Base-by-base conservation (phyloP, 306 rosid species). In the Casuarina equisetifolia region DNA sequence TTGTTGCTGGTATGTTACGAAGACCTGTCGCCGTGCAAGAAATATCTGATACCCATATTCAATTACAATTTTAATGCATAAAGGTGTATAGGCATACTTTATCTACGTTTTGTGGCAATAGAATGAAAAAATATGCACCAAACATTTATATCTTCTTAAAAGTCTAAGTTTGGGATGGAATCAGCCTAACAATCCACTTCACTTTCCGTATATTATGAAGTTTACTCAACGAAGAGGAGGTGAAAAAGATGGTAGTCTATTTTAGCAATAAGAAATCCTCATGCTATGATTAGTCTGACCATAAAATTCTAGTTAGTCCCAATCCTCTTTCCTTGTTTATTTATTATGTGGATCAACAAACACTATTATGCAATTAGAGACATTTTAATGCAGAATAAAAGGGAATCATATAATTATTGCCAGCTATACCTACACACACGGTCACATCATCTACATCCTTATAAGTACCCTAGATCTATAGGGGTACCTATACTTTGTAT, bases 81-180 rank as follows among this genome's bases (percentile, higher is more conserved):
- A 25, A 25, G 32, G 97, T 53, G 52, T 77, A 84, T 96, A 96
- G 73, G 99, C 99, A 80, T 96, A 98, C 83, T 88, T 96, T 58
- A 96, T 90, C 99, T 96, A 91, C 90, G 86, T 25, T 79, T 74
- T 52, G 78, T 73, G 45, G 79, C 69, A 81, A 54, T 70, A 69
- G 71, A 44, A 46, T 62, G 50, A 79, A 59, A 76, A 6, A 48
- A 70, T 66, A 67, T 12, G 68, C 67, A 45, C 20, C 52, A 49
- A 73, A 74, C 69, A 51, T 17, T 68, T 17, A 6, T 5, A 67
- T 48, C 5, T 4, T 15, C 38, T 35, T 15, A 25, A 51, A 59
- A 7, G 17, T 7, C 1, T 25, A 17, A 0, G 16, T 69, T 69
- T 15, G 40, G 16, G 25, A 57, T 57, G 8, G 9, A n/a, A 39